A percentile compares a stretch with the other conserved stretches of the same genome.
Conservation (phyloP, 768 basidiomycete species). For the Auriscalpium orientale region DNA sequence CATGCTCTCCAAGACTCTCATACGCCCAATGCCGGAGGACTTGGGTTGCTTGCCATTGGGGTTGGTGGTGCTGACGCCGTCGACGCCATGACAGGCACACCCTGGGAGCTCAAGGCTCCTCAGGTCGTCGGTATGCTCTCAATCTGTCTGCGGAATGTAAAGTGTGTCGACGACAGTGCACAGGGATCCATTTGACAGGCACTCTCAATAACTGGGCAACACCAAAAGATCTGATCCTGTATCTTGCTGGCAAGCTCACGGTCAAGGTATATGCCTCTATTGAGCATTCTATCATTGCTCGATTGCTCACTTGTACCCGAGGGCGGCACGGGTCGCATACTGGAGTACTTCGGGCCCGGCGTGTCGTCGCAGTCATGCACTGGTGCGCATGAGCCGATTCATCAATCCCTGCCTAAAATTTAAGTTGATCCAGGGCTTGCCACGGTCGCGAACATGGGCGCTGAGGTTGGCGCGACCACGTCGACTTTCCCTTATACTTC, state of each 20-base stretch:
- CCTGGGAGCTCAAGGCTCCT: slow-evolving; percentile 96
- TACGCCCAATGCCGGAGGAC: slow-evolving; percentile 95
- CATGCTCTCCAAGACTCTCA: slow-evolving; percentile 63
- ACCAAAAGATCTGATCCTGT: slow-evolving; percentile 92
- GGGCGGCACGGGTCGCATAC: slow-evolving; percentile 93
- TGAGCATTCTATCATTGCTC: background rate
- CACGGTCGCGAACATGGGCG: slow-evolving; percentile 98
- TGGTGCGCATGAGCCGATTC: slow-evolving; percentile 34
- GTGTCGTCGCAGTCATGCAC: slow-evolving; percentile 88
- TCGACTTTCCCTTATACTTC: slow-evolving; percentile 95
- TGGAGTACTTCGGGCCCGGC: slow-evolving; percentile 96
- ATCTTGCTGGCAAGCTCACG: slow-evolving; percentile 89
- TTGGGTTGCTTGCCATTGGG: slow-evolving; percentile 94
- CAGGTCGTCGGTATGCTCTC: slow-evolving; percentile 58
- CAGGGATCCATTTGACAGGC: slow-evolving; percentile 85
- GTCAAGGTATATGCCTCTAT: slow-evolving; percentile 59
- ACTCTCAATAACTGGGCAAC: slow-evolving; percentile 87
- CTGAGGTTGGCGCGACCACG: slow-evolving; percentile 99
- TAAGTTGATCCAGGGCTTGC: slow-evolving; percentile 54
- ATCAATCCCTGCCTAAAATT: background rate
- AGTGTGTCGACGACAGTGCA: background rate
- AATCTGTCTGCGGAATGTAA: background rate
- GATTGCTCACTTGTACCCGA: slow-evolving; percentile 27
- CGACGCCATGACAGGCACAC: slow-evolving; percentile 95
- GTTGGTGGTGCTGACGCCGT: slow-evolving; percentile 99